Conservation (phyloP, 2,329 filamentous ascomycete species). For the Cladorrhinum sp. region DNA sequence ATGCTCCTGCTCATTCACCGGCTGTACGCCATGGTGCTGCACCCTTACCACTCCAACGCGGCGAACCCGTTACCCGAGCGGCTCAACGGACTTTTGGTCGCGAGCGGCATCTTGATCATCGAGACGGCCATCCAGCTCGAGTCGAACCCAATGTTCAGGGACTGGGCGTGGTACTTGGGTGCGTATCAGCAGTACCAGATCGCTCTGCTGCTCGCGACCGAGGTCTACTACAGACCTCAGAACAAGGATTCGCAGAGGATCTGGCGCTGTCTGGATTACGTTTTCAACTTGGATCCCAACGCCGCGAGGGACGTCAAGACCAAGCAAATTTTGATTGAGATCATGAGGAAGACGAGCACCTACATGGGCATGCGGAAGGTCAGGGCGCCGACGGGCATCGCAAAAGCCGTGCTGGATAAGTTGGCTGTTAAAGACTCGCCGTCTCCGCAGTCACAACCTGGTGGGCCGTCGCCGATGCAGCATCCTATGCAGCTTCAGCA, state of each 20-base stretch:
- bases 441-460: conserved; percentile 19
- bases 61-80: conserved; percentile 55
- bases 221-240: conserved; percentile 59
- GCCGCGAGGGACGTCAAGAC: conserved; percentile 56
- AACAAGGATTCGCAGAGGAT: conserved; percentile 61
- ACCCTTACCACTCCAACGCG: conserved; percentile 59
- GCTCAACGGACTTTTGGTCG: conserved; percentile 61
- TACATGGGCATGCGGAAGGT: conserved; percentile 59
- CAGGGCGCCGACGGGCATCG: conserved; percentile 48
- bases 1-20: conserved; percentile 62
- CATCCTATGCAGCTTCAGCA: conserved; percentile 20
- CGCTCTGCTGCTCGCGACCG: conserved; percentile 64
- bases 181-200: conserved; percentile 72
- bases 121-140: conserved; percentile 48
- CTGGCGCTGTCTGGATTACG: conserved; percentile 69
- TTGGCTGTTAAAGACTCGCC: conserved; percentile 35
- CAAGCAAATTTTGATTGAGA: conserved; percentile 57
- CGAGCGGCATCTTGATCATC: conserved; percentile 53
- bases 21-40: conserved; percentile 64
- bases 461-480: conserved; percentile 1
- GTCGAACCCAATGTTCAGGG: conserved; percentile 43
- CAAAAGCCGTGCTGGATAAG: conserved; percentile 36
- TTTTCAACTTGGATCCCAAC: conserved; percentile 59
- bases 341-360: conserved; percentile 57
- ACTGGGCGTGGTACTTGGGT: conserved; percentile 69